Base-by-base conservation (phyloP, 148 eudicot genomes). In the Spergularia marina region DNA sequence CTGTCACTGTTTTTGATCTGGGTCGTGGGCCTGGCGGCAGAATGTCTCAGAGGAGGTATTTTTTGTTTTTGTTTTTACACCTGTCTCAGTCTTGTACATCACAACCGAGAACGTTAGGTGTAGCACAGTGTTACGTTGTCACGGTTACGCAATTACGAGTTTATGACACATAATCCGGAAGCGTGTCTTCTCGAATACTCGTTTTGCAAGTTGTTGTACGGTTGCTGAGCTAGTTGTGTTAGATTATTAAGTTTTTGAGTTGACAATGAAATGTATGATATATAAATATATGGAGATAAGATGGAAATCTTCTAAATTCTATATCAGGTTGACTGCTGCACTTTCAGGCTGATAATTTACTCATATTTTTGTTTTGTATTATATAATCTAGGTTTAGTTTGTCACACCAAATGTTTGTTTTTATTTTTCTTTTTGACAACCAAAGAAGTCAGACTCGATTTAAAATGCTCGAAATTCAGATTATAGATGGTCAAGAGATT, bases 21-120 rank as follows among this genome's bases (percentile, higher is more conserved):
- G 99, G 86, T 53, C 83, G 96, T 82, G 99, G 99, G 52, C 99
- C 99, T 41, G 99, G 99, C 36, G 99, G 99, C 73, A 91, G 99
- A 58, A 95, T 90, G 99, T 92, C 97, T 68, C 94, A 85, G 52
- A 84, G 99, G 67, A 89, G 99, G 99, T 95, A 39, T 9, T 2
- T 2, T 4, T 44, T 4, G n/a, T 17, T 39, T 4, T 53, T 1
- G 0, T 47, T 30, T 23, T 56, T 6, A 15, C 1, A 30, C 36
- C 2, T 30, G 3, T 30, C 36, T 30, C 4, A 30, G 36, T 3
- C 36, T 30, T 2, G 36, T 30, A 30, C 36, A 3, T 30, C 2
- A 30, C 36, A 30, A 11, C 40, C 14, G 0, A 12, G 23, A 57
- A 39, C 36, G 62, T 30, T 30, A 30, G 36, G 36, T 30, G 36